phyloP scores from a whole-genome alignment of 2,329 filamentous ascomycete species.

The Madurella mycetomatis region DNA sequence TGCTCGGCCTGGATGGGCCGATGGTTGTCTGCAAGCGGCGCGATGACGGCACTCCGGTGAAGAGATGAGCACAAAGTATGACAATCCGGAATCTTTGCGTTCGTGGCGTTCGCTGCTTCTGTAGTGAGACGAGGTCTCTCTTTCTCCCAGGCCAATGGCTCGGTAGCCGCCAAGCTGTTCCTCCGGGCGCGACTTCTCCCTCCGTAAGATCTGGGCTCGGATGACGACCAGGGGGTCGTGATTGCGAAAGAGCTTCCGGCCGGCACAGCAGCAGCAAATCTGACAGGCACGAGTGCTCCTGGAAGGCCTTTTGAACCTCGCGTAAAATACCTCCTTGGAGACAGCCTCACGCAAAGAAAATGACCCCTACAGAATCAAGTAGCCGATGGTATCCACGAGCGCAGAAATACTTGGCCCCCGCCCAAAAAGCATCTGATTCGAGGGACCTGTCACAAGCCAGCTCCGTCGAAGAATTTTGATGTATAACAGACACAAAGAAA shows the following conservation, averaged over 20 bases:
- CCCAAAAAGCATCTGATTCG: not conserved
- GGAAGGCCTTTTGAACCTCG: too few relatives aligned
- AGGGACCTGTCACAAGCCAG: not conserved
- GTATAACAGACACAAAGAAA: not conserved
- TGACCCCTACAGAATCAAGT: too few relatives aligned
- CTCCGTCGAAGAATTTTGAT: not conserved
- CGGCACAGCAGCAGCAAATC: not conserved
- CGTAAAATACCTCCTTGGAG: too few relatives aligned
- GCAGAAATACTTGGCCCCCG: too few relatives aligned
- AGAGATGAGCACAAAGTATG: not conserved
- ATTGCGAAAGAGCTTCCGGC: not conserved
- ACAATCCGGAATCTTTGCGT: not conserved
- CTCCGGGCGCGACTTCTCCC: not conserved
- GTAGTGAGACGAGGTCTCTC: slow-evolving; percentile 4
- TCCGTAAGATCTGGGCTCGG: not conserved
- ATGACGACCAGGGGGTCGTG: not conserved
- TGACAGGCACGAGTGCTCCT: too few relatives aligned
- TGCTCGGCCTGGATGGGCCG: too few relatives aligned
- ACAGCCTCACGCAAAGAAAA: too few relatives aligned
- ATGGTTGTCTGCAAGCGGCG: too few relatives aligned
- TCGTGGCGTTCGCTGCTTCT: not conserved
- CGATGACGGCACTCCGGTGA: too few relatives aligned
- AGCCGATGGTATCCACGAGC: not conserved
- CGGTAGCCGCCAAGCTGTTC: slow-evolving; percentile 4
- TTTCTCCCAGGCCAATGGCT: slow-evolving; percentile 1